Evolutionary conservation across 2,329 filamentous ascomycete genomes (phyloP).

Genomic region (Paraconiothyrium brasiliense): DNA sequence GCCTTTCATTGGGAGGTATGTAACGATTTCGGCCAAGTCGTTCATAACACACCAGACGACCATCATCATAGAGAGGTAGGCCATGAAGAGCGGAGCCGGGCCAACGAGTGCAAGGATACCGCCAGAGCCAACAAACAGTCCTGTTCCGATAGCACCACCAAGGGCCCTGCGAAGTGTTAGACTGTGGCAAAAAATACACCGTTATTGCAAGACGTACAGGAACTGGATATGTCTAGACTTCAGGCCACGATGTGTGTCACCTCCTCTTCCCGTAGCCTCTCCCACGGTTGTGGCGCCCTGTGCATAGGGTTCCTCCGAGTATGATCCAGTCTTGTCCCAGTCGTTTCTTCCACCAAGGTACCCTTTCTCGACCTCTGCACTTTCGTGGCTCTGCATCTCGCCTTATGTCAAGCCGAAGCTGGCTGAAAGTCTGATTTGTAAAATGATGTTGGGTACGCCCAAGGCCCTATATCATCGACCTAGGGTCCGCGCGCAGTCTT

Average conservation of each 20-base stretch:
- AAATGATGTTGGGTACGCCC: background rate
- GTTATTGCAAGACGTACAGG: conserved; percentile 31
- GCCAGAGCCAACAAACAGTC: conserved; percentile 49
- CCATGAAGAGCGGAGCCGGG: conserved; percentile 49
- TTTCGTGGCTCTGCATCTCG: conserved; percentile 20
- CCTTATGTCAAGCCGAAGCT: background rate
- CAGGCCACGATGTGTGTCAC: conserved; percentile 47
- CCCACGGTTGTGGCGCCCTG: conserved; percentile 40
- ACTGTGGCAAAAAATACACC: background rate
- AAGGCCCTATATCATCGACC: background rate
- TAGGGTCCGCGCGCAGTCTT: background rate
- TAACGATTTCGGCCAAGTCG: conserved; percentile 52
- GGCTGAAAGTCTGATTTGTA: no score
- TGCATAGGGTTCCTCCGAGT: conserved; percentile 34
- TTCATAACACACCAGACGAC: conserved; percentile 54
- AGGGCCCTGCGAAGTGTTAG: conserved; percentile 64
- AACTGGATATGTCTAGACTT: conserved; percentile 52
- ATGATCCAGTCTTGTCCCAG: conserved; percentile 30
- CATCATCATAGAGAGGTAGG: conserved; percentile 49
- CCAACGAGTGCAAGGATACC: conserved; percentile 44
- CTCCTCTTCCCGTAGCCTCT: conserved; percentile 38
- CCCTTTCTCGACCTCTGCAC: conserved; percentile 38
- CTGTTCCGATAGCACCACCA: conserved; percentile 63
- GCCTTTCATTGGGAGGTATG: conserved; percentile 51
- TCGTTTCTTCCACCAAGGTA: conserved; percentile 15